phyloP scores from a whole-genome alignment of 345 rosid species.

The Euphorbia peplus region DNA sequence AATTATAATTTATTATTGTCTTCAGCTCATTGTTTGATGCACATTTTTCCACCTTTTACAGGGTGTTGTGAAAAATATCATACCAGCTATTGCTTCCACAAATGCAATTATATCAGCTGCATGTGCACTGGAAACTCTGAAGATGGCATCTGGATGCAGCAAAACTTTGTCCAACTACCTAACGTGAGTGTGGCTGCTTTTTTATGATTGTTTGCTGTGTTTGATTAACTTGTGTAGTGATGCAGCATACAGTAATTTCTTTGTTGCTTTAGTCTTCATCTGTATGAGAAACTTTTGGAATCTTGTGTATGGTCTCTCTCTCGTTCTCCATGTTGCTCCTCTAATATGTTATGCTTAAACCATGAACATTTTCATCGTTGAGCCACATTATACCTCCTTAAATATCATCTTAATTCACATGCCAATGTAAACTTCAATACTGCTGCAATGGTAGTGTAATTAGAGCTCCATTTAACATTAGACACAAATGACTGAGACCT shows the following conservation, averaged over 20 bases:
- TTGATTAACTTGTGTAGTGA: neutral
- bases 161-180: slow-evolving; percentile 83
- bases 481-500: neutral
- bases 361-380: neutral
- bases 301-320: too few relatives aligned
- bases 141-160: slow-evolving; percentile 94
- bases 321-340: neutral
- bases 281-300: too few relatives aligned
- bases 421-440: neutral
- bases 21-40: slow-evolving; percentile 1
- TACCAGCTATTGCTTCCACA: slow-evolving; percentile 98
- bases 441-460: neutral
- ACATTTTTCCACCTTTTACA: slow-evolving; percentile 22
- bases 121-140: slow-evolving; percentile 91
- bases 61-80: slow-evolving; percentile 97
- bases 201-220: neutral
- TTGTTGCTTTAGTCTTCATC: too few relatives aligned
- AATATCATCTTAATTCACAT: too few relatives aligned
- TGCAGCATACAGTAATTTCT: neutral
- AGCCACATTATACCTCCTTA: neutral
- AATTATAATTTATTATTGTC: neutral
- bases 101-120: slow-evolving; percentile 93
- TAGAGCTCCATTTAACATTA: neutral
- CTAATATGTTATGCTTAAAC: neutral
- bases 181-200: slow-evolving; percentile 43